Evolutionary conservation across 2,329 filamentous ascomycete species (phyloP), one percentile per base, ranked within the genome.

Genomic region (Allantophomopsis lycopodina): DNA sequence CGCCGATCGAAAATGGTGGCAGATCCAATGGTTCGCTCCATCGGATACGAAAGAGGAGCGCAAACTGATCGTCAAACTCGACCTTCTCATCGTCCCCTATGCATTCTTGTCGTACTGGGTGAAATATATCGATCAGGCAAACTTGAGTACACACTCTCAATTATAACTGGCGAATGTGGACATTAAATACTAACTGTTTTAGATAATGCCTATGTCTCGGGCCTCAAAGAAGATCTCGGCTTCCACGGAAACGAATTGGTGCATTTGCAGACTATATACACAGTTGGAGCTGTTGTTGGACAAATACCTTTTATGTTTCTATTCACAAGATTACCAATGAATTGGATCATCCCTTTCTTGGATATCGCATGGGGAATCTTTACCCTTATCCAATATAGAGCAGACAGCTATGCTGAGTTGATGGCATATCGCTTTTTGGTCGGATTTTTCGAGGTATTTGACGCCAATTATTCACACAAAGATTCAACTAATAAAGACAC

Each of bases 381-480:
- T 20, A 20, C 18, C 18, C 18, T 20, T 7, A 20, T 20, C 7
- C 18, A 20, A 20, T 20, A 20, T 20, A 20, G 18, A 20, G 64
- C 63, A 1, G 55, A 60, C 2, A 57, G 60, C 2, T 73, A 63
- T 44, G 60, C 62, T 0, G 70, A 75, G 38, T 42, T 73, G 7
- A 64, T 63, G 35, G 65, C 65, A 0, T 71, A 71, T 49, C 60
- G 71, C 2, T 75, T 76, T 40, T 44, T 73, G 1, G 65, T 74
- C 3, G 68, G 68, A 0, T 63, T 63, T 50, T 72, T 74, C 41
- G 69, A 74, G 51, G 61, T 56, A 44, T 12, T 36, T 34, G 10
- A 40, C 12, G 11, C 5, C 7, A 18, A 20, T 16, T 39, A 21
- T 14, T 8, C 18, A 15, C 21, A 30, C 30, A 30, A 2, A 13